Evolutionary conservation across 2,329 filamentous ascomycete genomes (phyloP), one percentile per base, ranked within the genome.

Genomic region (Pseudophaeomoniella oleicola): DNA sequence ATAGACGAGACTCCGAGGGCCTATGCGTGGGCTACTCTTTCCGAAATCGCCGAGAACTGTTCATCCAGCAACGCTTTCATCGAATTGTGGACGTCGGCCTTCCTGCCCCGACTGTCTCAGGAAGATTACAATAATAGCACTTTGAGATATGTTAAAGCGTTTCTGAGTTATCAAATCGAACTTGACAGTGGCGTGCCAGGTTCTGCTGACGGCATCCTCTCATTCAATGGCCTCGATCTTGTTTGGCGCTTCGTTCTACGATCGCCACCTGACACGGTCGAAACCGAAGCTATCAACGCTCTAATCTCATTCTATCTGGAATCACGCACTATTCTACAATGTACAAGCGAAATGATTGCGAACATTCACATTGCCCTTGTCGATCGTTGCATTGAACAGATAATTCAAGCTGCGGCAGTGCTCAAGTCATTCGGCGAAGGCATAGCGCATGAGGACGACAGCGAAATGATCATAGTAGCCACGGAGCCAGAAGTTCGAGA

Each of bases 221-320:
- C 50, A n/a, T 55, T 65, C 35, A 62, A 65, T 3, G 65, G 66
- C 4, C 63, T 65, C 43, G 81, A 90, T 46, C 71, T 86, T 39
- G 62, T 94, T n/a, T 94, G 87, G 87, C 73, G 75, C 16, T 73
- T 94, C 47, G 75, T 88, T 19, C 61, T 93, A 37, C 77, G 72
- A 12, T 75, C 81, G 2, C 73, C 75, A 4, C 63, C 71, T 27
- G 62, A 69, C 27, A 71, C 67, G 0, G 75, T 92, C 34, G 82
- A 83, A 45, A 67, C 69, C 14, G 60, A 67, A 36, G 80, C 83
- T 1, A 85, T 81, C 18, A 67, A 66, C 35, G 75, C 76, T 15
- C 72, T 93, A 3, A 83, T 86, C 16, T 69, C 78, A 16, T 66
- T 85, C 10, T 93, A 90, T 50, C 64, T 90, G 19, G 66, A 75